These are phyloP conservation scores for Xylaria telfairii DNA, from an alignment of 495 filamentous ascomycete species.

Conservation along the genomic window DNA sequence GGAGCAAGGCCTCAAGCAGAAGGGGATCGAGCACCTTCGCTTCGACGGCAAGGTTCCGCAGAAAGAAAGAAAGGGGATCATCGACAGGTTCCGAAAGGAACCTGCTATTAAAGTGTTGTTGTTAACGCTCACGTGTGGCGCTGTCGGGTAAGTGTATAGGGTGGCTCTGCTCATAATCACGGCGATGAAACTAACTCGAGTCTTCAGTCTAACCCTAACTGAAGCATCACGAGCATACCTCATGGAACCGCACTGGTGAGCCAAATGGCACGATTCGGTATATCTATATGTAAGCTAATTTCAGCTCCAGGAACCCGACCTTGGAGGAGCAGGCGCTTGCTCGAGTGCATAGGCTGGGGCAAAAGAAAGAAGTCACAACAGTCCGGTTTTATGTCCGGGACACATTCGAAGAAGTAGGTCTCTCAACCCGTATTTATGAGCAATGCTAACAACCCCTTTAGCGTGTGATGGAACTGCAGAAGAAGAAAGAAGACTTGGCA, in stretches of 20 bases:
- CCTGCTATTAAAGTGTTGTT: slow-evolving; percentile 40
- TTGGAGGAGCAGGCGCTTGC: slow-evolving; percentile 51
- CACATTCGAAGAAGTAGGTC: slow-evolving; percentile 45
- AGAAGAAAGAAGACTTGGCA: slow-evolving; percentile 35
- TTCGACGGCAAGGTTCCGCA: slow-evolving; percentile 53
- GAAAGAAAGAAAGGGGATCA: slow-evolving; percentile 40
- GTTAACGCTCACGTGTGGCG: slow-evolving; percentile 50
- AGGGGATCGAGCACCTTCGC: slow-evolving; percentile 38
- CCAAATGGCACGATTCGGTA: not conserved
- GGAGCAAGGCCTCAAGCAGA: slow-evolving; percentile 40
- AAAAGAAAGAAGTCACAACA: slow-evolving; percentile 46
- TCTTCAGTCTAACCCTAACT: not conserved
- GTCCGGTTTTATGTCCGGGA: slow-evolving; percentile 44
- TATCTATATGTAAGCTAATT: not conserved
- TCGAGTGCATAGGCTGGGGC: slow-evolving; percentile 47
- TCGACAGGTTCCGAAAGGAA: slow-evolving; percentile 43
- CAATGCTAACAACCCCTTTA: not conserved
- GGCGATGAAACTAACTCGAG: not conserved
- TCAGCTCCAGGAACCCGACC: slow-evolving; percentile 43
- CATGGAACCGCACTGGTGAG: slow-evolving; percentile 8
- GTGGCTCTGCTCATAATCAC: not conserved
- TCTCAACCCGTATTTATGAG: not conserved
- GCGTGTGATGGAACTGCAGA: slow-evolving; percentile 37
- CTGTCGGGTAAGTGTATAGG: slow-evolving; percentile 42
- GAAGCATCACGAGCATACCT: slow-evolving; percentile 11